phyloP scores from a whole-genome alignment of 1,284 basidiomycete genomes.

The Malassezia brasiliensis region DNA sequence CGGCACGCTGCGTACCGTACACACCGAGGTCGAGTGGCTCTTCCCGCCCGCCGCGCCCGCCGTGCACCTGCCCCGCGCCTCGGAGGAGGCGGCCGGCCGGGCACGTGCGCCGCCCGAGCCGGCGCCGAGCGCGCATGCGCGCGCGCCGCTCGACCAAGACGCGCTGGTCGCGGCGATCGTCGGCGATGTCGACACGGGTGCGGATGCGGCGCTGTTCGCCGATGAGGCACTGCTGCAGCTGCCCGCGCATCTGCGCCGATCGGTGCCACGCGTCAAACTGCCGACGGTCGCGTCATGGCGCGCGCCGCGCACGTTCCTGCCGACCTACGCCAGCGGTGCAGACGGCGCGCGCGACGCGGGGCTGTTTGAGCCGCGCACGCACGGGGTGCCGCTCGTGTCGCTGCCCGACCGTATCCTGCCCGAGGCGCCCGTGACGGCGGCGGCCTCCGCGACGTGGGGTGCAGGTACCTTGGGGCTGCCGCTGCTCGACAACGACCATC shows the following conservation, averaged over 20 bases:
- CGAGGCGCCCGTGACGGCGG: not conserved
- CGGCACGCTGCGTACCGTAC: not conserved
- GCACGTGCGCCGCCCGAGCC: not conserved
- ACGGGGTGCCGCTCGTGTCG: not conserved
- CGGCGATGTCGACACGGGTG: not conserved
- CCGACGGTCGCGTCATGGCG: slow-evolving; percentile 2
- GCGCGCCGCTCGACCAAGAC: slow-evolving; percentile 6
- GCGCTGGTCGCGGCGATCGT: not conserved
- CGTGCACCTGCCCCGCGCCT: slow-evolving; percentile 4
- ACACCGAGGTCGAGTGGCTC: not conserved
- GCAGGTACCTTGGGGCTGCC: slow-evolving; percentile 1
- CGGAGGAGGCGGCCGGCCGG: not conserved
- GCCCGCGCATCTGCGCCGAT: too few species aligned
- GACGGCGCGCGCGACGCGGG: not conserved
- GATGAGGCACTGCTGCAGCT: not conserved
- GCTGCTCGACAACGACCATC: not conserved
- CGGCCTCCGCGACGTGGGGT: slow-evolving; percentile 4
- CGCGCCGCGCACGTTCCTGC: not conserved
- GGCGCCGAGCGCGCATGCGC: not conserved
- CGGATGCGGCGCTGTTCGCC: not conserved
- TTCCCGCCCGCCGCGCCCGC: not conserved
- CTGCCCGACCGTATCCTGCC: not conserved
- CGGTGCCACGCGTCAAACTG: slow-evolving; percentile 1
- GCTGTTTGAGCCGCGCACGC: not conserved
- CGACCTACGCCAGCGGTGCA: not conserved